Evolutionary conservation across 306 rosid genomes (phyloP).

Genomic region (Vachellia pachyceras): DNA sequence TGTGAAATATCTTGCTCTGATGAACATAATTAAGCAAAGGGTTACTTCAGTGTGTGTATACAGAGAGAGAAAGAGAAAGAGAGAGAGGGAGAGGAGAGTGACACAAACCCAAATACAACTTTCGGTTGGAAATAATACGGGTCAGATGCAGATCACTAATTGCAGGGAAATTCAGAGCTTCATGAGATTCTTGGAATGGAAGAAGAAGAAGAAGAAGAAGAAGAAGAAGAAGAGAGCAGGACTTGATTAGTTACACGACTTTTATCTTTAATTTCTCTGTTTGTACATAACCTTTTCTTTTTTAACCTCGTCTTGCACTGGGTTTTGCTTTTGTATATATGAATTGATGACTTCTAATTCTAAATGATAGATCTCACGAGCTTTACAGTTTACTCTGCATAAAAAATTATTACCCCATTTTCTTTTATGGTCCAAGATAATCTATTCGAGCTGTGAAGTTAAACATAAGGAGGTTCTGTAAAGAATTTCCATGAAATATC

Average conservation of each 20-base stretch:
- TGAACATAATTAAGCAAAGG: background rate
- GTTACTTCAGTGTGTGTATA: background rate
- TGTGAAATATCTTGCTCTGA: background rate
- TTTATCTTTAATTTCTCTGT: background rate
- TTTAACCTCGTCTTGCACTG: background rate
- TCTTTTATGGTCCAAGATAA: background rate
- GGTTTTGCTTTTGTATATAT: slow-evolving; percentile 46
- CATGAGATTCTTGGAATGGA: slow-evolving; percentile 42
- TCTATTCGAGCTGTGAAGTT: background rate
- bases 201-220: background rate
- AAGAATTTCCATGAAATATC: background rate
- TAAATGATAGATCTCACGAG: background rate
- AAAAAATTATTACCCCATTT: background rate
- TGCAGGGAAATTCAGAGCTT: slow-evolving; percentile 39
- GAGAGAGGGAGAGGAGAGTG: too few relatives aligned
- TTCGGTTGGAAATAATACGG: background rate
- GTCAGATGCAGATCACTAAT: background rate
- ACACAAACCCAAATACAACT: background rate
- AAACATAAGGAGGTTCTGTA: background rate
- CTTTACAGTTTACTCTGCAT: background rate
- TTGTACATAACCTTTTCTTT: background rate
- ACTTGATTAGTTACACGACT: background rate
- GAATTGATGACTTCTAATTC: slow-evolving; percentile 25
- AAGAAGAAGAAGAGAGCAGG: background rate
- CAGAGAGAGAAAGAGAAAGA: background rate